Conservation (phyloP, 2,329 filamentous ascomycete species). For the Onygena corvina region DNA sequence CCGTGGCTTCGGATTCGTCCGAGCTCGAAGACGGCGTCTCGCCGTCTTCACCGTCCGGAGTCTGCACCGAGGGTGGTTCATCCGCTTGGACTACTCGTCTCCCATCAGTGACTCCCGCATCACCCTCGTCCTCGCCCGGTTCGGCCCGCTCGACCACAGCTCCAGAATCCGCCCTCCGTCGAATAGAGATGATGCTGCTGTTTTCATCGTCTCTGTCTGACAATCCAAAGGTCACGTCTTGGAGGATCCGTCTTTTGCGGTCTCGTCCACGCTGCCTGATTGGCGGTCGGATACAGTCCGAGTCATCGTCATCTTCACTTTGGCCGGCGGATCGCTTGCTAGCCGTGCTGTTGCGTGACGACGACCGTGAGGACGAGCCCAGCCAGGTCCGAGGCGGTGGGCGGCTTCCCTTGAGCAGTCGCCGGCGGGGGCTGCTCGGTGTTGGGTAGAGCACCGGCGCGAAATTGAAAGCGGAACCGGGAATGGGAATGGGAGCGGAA, state of each 20-base stretch:
- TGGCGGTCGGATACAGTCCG: constrained; percentile 5
- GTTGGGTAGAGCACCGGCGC: no score
- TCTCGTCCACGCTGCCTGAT: constrained; percentile 12
- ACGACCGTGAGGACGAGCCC: constrained; percentile 30
- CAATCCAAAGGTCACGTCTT: constrained; percentile 15
- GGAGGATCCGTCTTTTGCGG: constrained; percentile 15
- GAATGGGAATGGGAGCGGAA: not conserved
- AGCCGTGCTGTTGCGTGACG: constrained; percentile 31
- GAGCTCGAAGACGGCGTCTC: not conserved
- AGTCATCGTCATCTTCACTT: constrained; percentile 26
- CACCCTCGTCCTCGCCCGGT: not conserved
- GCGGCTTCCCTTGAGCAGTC: constrained; percentile 8
- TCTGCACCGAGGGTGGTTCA: not conserved
- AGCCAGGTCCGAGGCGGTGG: constrained; percentile 22
- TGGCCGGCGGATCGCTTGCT: constrained; percentile 34
- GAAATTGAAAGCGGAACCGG: not conserved
- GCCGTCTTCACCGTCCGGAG: not conserved
- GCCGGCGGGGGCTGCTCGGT: constrained; percentile 15
- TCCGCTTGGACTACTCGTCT: not conserved
- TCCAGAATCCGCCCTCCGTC: constrained; percentile 10
- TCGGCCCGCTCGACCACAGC: constrained; percentile 7
- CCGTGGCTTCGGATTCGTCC: not conserved
- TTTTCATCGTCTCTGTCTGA: constrained; percentile 10
- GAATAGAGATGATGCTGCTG: constrained; percentile 11
- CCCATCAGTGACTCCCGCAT: not conserved